Conservation (phyloP, 345 rosid species). For the Brassica nigra region DNA sequence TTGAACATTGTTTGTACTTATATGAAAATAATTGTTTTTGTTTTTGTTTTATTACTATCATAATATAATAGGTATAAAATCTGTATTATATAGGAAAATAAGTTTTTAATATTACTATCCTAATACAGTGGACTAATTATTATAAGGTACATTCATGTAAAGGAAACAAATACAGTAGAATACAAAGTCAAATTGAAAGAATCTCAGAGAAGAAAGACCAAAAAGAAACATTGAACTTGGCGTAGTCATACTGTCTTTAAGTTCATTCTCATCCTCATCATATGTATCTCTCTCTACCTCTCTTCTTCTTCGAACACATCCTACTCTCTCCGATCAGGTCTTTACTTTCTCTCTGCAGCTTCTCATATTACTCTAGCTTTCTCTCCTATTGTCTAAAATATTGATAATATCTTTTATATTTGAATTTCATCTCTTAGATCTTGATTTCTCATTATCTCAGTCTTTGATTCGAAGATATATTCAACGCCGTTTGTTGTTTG, state of each 20-base stretch:
- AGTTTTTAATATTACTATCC: background rate
- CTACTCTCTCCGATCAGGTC: background rate
- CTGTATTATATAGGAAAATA: background rate
- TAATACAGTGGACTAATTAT: background rate
- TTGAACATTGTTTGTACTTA: background rate
- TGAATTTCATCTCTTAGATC: background rate
- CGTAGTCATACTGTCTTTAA: background rate
- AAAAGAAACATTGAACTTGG: background rate
- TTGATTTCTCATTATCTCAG: background rate
- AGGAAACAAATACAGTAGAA: background rate
- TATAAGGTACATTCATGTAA: background rate
- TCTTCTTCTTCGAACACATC: background rate
- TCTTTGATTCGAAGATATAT: background rate
- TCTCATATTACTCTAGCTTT: background rate
- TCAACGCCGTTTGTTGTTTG: background rate
- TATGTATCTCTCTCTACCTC: background rate
- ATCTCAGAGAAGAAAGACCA: background rate
- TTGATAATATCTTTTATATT: background rate
- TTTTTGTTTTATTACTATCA: background rate
- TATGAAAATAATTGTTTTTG: background rate
- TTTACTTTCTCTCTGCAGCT: background rate
- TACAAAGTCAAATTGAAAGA: background rate
- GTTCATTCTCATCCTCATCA: background rate
- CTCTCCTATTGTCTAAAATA: background rate
- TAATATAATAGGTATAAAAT: background rate